Evolutionary conservation across 495 filamentous ascomycete genomes (phyloP).

Genomic region (Bacidia rubella): DNA sequence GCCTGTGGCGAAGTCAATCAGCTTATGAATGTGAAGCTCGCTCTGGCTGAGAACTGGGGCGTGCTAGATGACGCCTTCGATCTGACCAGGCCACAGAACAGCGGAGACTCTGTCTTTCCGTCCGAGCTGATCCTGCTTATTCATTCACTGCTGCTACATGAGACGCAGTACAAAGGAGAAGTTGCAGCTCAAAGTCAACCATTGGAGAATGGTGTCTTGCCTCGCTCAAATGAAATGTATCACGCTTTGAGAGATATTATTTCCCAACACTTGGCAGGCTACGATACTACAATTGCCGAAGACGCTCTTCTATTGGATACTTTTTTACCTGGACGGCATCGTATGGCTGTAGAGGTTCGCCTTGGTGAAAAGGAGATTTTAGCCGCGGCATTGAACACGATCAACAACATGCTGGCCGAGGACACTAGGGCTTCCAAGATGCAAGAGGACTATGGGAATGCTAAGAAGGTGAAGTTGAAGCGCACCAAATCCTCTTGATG

Average conservation of each 20-base stretch:
- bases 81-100: constrained; percentile 25
- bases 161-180: constrained; percentile 21
- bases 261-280: constrained; percentile 31
- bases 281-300: constrained; percentile 47
- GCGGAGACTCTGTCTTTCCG: constrained; percentile 26
- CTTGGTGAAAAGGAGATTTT: constrained; percentile 69
- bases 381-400: constrained; percentile 31
- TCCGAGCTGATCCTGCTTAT: constrained; percentile 18
- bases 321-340: constrained; percentile 28
- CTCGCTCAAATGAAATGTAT: neutral
- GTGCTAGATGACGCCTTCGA: constrained; percentile 44
- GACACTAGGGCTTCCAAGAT: neutral
- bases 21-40: constrained; percentile 3
- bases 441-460: neutral
- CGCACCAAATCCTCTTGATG: neutral
- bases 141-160: constrained; percentile 29
- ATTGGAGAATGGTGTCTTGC: neutral
- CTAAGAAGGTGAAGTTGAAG: neutral
- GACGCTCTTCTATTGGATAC: constrained; percentile 42
- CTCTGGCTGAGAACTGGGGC: constrained; percentile 12
- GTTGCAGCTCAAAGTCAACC: constrained; percentile 11
- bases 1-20: neutral
- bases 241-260: constrained; percentile 16
- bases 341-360: constrained; percentile 65
- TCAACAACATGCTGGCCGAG: neutral